phyloP scores from a whole-genome alignment of 2,329 filamentous ascomycete genomes.

The Aspergillus sojae region DNA sequence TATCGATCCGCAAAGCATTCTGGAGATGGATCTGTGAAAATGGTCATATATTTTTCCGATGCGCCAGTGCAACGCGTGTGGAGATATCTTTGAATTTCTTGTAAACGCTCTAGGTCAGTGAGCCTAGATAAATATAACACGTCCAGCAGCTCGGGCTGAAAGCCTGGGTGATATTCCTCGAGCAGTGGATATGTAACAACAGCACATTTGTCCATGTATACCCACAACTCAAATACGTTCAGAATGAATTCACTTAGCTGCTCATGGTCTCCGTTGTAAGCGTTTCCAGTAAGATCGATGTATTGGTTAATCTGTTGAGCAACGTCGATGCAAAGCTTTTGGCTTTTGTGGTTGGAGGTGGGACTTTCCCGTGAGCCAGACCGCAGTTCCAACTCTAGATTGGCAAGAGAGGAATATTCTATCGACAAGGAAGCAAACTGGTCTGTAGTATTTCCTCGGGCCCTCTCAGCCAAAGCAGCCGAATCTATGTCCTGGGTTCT shows the following conservation, averaged over 20 bases:
- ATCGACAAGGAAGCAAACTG: conserved; percentile 13
- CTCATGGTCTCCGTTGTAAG: conserved; percentile 51
- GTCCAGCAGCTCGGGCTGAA: conserved; percentile 56
- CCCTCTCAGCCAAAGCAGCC: background rate
- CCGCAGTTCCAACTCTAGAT: conserved; percentile 12
- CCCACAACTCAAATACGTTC: conserved; percentile 61
- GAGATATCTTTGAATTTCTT: conserved; percentile 55
- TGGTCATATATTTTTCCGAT: conserved; percentile 35
- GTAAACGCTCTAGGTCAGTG: conserved; percentile 55
- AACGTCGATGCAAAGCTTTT: conserved; percentile 32
- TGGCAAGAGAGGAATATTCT: conserved; percentile 17
- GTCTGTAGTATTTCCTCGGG: conserved; percentile 11
- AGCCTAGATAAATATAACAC: conserved; percentile 54
- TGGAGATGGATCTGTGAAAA: conserved; percentile 50
- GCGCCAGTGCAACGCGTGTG: conserved; percentile 34
- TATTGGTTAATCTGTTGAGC: conserved; percentile 41
- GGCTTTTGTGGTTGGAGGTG: background rate
- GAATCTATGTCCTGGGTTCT: background rate
- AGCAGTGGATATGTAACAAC: conserved; percentile 52
- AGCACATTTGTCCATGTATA: conserved; percentile 55
- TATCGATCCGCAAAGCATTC: conserved; percentile 54
- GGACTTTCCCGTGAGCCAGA: background rate
- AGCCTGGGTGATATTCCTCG: conserved; percentile 53
- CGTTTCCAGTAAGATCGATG: conserved; percentile 32
- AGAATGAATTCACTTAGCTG: conserved; percentile 58